These are phyloP conservation scores for Neocallimastix lanati DNA, from an alignment of 192 early-diverging fungal species.

Conservation along the genomic window DNA sequence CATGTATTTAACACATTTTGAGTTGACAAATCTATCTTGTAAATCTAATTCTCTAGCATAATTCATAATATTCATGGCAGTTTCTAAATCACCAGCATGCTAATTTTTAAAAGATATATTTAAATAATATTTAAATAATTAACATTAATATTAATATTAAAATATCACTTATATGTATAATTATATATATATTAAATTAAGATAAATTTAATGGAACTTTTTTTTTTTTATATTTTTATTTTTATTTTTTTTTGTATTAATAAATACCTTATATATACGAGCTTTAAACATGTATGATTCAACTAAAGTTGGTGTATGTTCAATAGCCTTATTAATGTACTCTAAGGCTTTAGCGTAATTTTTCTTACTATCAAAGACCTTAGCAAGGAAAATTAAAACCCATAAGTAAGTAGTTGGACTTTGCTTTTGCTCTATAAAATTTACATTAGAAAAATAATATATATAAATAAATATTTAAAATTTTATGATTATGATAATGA, in stretches of 20 bases:
- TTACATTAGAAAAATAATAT: too few relatives aligned
- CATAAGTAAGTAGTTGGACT: constrained; percentile 59
- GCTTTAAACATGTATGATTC: constrained; percentile 87
- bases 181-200: neutral
- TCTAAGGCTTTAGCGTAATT: constrained; percentile 50
- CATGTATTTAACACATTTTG: constrained; percentile 87
- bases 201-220: neutral
- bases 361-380: constrained; percentile 63
- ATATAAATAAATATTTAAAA: too few relatives aligned
- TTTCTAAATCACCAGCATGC: constrained; percentile 57
- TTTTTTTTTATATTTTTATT: neutral
- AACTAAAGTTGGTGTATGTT: constrained; percentile 71
- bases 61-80: constrained; percentile 64
- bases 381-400: constrained; percentile 82
- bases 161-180: too few relatives aligned
- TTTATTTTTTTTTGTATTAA: neutral
- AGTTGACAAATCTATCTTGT: constrained; percentile 87
- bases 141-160: too few relatives aligned
- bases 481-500: too few relatives aligned
- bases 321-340: constrained; percentile 63
- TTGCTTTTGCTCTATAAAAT: constrained; percentile 38
- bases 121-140: too few relatives aligned
- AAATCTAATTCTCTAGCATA: constrained; percentile 73
- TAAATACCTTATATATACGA: constrained; percentile 64
- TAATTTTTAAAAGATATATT: too few relatives aligned